These are phyloP conservation scores for Leccinum uliginosum DNA, from an alignment of 768 basidiomycete genomes.

Conservation along the genomic window DNA sequence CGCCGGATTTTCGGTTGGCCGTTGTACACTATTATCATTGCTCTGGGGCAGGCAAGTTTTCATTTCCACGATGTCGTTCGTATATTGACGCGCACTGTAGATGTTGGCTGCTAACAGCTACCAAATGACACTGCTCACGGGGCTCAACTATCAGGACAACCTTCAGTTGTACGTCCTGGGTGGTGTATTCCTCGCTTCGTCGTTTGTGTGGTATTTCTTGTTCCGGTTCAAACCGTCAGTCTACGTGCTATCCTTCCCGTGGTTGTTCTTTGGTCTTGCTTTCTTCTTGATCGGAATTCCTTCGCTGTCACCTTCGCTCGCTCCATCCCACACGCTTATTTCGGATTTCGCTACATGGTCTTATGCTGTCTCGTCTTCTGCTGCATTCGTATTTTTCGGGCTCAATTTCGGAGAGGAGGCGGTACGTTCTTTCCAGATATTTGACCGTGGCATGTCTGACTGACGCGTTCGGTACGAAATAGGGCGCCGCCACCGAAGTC, in stretches of 20 bases:
- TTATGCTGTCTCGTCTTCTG: conserved; percentile 90
- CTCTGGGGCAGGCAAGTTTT: conserved; percentile 63
- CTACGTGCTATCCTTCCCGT: conserved; percentile 80
- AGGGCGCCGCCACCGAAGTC: conserved; percentile 92
- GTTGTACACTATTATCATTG: conserved; percentile 86
- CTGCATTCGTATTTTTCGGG: conserved; percentile 90
- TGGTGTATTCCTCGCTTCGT: conserved; percentile 79
- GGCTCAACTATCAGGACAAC: conserved; percentile 77
- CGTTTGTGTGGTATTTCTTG: conserved; percentile 84
- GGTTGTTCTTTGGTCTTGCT: conserved; percentile 87
- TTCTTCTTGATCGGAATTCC: conserved; percentile 92
- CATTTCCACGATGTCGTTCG: neutral
- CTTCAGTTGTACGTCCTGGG: conserved; percentile 89
- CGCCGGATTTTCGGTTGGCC: conserved; percentile 85
- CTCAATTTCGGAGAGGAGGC: conserved; percentile 98
- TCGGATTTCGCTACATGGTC: conserved; percentile 82
- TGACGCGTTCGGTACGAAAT: conserved; percentile 5
- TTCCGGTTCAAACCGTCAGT: conserved; percentile 87
- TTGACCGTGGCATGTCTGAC: neutral
- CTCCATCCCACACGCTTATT: conserved; percentile 59
- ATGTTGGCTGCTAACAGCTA: conserved; percentile 91
- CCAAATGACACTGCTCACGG: conserved; percentile 88
- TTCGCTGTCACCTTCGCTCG: conserved; percentile 58
- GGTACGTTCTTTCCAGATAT: conserved; percentile 32
- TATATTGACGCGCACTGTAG: conserved; percentile 28